Percentiles rank a stretch among this genome's conserved stretches.
Evolutionary conservation across 208 protist genomes (phyloP).

Genomic region (Wallacemonas sp.): DNA sequence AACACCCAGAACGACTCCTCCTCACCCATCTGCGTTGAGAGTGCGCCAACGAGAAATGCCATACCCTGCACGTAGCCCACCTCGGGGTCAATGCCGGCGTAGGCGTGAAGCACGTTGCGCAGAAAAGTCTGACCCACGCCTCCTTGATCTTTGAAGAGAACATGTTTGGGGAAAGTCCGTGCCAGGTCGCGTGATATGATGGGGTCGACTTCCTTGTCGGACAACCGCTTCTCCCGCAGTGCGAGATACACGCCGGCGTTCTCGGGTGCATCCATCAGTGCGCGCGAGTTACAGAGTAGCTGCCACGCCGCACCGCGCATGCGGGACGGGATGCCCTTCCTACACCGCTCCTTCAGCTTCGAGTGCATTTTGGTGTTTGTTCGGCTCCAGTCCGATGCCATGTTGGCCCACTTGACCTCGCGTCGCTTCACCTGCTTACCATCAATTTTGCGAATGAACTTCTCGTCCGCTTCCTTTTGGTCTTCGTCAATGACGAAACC

Average conservation of each 20-base stretch:
- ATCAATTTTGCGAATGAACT: slow-evolving; percentile 68
- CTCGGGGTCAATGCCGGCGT: slow-evolving; percentile 87
- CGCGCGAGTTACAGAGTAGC: slow-evolving; percentile 77
- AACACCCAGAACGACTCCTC: slow-evolving; percentile 93
- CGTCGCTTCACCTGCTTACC: slow-evolving; percentile 68
- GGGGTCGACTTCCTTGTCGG: slow-evolving; percentile 57
- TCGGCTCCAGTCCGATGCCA: slow-evolving; percentile 82
- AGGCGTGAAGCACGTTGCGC: slow-evolving; percentile 89
- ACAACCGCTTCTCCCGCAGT: slow-evolving; percentile 64
- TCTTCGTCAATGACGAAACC: slow-evolving; percentile 86
- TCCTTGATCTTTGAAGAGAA: slow-evolving; percentile 83
- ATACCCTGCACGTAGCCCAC: slow-evolving; percentile 95
- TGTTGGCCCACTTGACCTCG: slow-evolving; percentile 90
- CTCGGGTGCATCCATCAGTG: slow-evolving; percentile 62
- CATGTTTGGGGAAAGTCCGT: slow-evolving; percentile 89
- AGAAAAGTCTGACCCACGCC: slow-evolving; percentile 87
- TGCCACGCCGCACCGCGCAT: slow-evolving; percentile 89
- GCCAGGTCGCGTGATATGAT: slow-evolving; percentile 80
- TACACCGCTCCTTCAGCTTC: slow-evolving; percentile 88
- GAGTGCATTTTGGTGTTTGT: slow-evolving; percentile 68
- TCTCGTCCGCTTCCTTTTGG: slow-evolving; percentile 49
- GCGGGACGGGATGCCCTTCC: slow-evolving; percentile 85
- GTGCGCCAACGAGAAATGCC: slow-evolving; percentile 88
- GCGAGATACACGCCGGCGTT: slow-evolving; percentile 75
- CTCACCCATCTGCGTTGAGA: slow-evolving; percentile 90